These are phyloP conservation scores for Pseudoturritis turrita DNA, from an alignment of 345 rosid genomes.

Conservation along the genomic window DNA sequence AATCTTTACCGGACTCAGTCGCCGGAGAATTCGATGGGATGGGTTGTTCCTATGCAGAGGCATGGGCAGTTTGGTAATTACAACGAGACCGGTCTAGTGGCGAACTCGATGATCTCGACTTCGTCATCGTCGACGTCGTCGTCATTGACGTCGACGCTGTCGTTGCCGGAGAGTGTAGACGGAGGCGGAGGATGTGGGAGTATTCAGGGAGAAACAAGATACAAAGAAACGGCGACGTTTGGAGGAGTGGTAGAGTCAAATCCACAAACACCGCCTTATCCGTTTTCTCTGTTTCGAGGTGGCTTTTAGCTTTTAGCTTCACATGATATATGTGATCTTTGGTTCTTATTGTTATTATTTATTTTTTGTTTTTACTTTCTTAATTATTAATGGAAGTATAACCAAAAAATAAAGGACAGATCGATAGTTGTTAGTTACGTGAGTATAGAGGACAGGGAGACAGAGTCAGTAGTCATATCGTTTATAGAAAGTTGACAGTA, in stretches of 20 bases:
- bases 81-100: not conserved
- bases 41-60: slow-evolving; percentile 22
- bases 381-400: slow-evolving; percentile 1
- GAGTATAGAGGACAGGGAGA: slow-evolving; percentile 26
- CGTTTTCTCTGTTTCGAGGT: slow-evolving; percentile 72
- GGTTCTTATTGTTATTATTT: slow-evolving; percentile 20
- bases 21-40: slow-evolving; percentile 36
- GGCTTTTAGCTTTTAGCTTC: slow-evolving; percentile 51
- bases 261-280: slow-evolving; percentile 60
- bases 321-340: slow-evolving; percentile 28
- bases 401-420: not conserved
- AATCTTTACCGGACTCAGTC: slow-evolving; percentile 18
- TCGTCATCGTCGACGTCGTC: slow-evolving; percentile 10
- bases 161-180: slow-evolving; percentile 26
- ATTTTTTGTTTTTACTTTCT: not conserved
- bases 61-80: slow-evolving; percentile 17
- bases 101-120: slow-evolving; percentile 1
- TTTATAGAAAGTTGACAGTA: slow-evolving; percentile 26
- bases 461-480: slow-evolving; percentile 21
- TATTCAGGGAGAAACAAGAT: slow-evolving; percentile 10
- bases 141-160: slow-evolving; percentile 21
- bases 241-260: slow-evolving; percentile 40
- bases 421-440: slow-evolving; percentile 19
- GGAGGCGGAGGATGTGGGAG: slow-evolving; percentile 17
- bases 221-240: slow-evolving; percentile 24